A percentile compares a stretch with the other conserved stretches of the same genome.
Conservation (phyloP, 106 monocot genomes). For the Dioscorea zingiberensis region DNA sequence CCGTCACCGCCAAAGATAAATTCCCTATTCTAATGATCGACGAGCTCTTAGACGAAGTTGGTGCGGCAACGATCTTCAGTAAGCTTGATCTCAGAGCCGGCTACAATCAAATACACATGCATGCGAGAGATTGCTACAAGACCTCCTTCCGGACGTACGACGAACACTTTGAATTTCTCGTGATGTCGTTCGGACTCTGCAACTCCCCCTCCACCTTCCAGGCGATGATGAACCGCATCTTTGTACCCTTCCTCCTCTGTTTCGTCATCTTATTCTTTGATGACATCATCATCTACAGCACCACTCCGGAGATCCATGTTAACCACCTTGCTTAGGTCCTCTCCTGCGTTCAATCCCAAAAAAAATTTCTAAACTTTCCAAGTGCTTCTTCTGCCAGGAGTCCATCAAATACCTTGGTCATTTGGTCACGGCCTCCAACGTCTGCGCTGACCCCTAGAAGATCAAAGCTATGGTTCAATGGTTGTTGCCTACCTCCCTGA, state of each 20-base stretch:
- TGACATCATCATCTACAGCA: not conserved
- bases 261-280: slow-evolving; percentile 9
- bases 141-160: not conserved
- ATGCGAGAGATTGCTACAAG: not conserved
- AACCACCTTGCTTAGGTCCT: not conserved
- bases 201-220: slow-evolving; percentile 3
- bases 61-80: not conserved
- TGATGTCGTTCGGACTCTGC: slow-evolving; percentile 1
- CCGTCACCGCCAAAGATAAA: not conserved
- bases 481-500: not conserved
- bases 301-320: not conserved
- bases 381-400: not conserved
- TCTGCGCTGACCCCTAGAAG: not conserved
- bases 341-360: not conserved
- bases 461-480: not conserved
- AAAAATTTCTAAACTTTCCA: not conserved
- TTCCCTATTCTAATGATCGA: not conserved
- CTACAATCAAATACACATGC: too few relatives aligned
- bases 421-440: not conserved
- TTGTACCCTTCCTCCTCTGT: not conserved
- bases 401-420: not conserved
- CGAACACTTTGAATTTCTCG: not conserved
- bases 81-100: not conserved
- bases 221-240: not conserved
- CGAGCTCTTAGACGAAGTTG: not conserved